phyloP scores from a whole-genome alignment of 345 rosid genomes.

The Balakata baccata region DNA sequence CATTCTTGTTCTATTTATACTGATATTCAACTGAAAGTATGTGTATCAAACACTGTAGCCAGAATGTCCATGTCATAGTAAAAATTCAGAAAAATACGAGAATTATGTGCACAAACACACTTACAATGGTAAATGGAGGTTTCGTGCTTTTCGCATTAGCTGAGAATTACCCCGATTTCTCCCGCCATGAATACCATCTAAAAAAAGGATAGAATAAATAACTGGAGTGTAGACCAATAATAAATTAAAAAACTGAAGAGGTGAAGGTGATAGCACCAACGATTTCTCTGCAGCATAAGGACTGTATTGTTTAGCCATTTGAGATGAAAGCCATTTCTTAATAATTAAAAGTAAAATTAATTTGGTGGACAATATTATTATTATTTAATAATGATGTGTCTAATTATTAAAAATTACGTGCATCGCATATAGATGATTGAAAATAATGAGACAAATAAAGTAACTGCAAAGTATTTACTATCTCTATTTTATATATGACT shows the following conservation, averaged over 20 bases:
- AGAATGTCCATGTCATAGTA: background rate
- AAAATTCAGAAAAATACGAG: background rate
- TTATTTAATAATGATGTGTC: too few relatives aligned
- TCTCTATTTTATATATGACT: too few relatives aligned
- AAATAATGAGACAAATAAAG: too few relatives aligned
- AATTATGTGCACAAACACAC: constrained; percentile 25
- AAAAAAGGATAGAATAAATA: background rate
- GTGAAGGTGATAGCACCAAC: constrained; percentile 24
- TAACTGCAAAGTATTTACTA: too few relatives aligned
- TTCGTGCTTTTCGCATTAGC: constrained; percentile 76
- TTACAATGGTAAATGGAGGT: constrained; percentile 74
- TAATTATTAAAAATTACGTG: too few relatives aligned
- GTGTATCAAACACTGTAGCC: background rate
- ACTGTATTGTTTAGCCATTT: constrained; percentile 86
- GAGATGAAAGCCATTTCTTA: constrained; percentile 66
- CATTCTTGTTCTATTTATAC: background rate
- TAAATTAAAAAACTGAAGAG: background rate
- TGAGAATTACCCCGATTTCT: constrained; percentile 56
- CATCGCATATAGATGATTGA: too few relatives aligned
- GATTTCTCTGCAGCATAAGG: constrained; percentile 79
- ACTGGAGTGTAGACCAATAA: background rate
- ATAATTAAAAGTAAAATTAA: too few relatives aligned
- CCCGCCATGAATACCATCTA: constrained; percentile 99
- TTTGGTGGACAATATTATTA: too few relatives aligned
- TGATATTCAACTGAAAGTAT: background rate